Conservation (phyloP, 345 rosid species). For the Camelina laxa region DNA sequence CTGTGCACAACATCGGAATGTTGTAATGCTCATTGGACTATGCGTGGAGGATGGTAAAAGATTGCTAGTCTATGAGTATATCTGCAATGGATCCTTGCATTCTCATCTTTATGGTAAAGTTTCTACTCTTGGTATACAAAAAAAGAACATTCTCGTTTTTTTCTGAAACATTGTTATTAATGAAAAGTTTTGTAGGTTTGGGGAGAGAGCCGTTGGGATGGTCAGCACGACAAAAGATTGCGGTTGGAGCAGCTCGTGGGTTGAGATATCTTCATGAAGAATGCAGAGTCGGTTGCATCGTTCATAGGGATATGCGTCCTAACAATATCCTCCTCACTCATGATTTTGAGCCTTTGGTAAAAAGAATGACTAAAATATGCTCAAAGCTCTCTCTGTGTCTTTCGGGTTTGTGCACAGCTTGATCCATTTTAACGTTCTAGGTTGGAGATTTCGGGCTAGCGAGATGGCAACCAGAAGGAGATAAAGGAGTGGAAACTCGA, state of each 20-base stretch:
- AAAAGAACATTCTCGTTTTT: slow-evolving; percentile 3
- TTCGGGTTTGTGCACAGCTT: not conserved
- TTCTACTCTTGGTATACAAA: slow-evolving; percentile 20
- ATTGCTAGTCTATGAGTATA: slow-evolving; percentile 86
- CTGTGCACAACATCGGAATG: slow-evolving; percentile 98
- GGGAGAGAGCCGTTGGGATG: slow-evolving; percentile 66
- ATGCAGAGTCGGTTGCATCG: slow-evolving; percentile 99
- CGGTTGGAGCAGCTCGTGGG: slow-evolving; percentile 97
- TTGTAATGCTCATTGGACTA: slow-evolving; percentile 87
- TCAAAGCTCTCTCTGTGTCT: slow-evolving; percentile 30
- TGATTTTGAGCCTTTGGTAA: slow-evolving; percentile 94
- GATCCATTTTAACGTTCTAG: slow-evolving; percentile 38
- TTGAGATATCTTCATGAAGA: slow-evolving; percentile 98
- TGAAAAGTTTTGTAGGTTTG: slow-evolving; percentile 51
- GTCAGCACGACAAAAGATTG: slow-evolving; percentile 93
- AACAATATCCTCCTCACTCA: slow-evolving; percentile 95
- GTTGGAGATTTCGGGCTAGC: slow-evolving; percentile 99
- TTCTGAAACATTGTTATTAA: not conserved
- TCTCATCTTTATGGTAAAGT: slow-evolving; percentile 88
- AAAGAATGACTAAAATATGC: not conserved
- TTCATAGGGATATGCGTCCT: slow-evolving; percentile 97
- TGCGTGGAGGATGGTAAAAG: slow-evolving; percentile 92
- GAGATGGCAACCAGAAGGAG: slow-evolving; percentile 99
- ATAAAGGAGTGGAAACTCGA: slow-evolving; percentile 88
- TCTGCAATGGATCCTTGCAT: slow-evolving; percentile 95